These are phyloP conservation scores for Nicotiana paniculata DNA, from an alignment of 257 asterid species.

Conservation along the genomic window DNA sequence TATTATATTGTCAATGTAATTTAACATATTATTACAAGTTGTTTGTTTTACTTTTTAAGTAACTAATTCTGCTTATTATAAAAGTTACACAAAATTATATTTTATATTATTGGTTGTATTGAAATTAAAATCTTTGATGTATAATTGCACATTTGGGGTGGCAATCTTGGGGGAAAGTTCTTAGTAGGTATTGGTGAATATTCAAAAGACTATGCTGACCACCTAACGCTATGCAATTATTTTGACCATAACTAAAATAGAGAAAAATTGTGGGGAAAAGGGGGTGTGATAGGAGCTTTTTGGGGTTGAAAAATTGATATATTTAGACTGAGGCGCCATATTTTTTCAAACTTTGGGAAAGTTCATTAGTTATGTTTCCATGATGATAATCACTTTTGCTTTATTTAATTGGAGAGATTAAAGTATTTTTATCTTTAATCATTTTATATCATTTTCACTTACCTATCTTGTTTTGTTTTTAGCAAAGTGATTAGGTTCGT, in stretches of 20 bases:
- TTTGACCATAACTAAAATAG: slow-evolving; percentile 12
- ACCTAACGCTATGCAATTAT: slow-evolving; percentile 17
- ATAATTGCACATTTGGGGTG: neutral
- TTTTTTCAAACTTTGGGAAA: slow-evolving; percentile 24
- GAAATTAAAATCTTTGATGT: neutral
- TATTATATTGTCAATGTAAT: too few relatives aligned
- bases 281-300: neutral
- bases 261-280: neutral
- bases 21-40: too few relatives aligned
- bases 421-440: slow-evolving; percentile 4
- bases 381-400: slow-evolving; percentile 4
- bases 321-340: neutral
- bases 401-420: neutral
- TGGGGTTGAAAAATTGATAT: neutral
- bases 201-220: slow-evolving; percentile 19
- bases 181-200: slow-evolving; percentile 18
- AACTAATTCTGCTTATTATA: neutral
- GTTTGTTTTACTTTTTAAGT: neutral
- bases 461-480: neutral
- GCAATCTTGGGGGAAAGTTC: slow-evolving; percentile 13
- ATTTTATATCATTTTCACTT: neutral
- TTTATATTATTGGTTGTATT: neutral
- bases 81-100: neutral
- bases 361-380: slow-evolving; percentile 8
- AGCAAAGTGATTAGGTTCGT: neutral